These are phyloP conservation scores for Hypoxylon sp. DNA, from an alignment of 2,329 filamentous ascomycete genomes.

Conservation along the genomic window DNA sequence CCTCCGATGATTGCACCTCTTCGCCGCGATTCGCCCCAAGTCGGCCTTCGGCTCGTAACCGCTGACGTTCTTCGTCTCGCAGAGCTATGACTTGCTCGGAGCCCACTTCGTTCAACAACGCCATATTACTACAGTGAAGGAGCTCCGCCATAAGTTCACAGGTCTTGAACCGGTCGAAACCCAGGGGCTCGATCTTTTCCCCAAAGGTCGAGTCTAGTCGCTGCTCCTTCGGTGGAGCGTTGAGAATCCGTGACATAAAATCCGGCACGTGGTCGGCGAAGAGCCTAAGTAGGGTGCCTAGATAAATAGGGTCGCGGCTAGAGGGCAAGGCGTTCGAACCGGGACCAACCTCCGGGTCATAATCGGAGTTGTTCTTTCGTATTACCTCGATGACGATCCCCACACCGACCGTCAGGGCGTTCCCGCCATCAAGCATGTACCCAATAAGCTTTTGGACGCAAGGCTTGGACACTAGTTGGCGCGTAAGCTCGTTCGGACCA, in stretches of 20 bases:
- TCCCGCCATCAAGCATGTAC: conserved; percentile 94
- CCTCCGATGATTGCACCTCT: conserved; percentile 68
- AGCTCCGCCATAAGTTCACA: conserved; percentile 99
- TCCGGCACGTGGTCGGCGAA: conserved; percentile 94
- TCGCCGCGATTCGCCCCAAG: conserved; percentile 67
- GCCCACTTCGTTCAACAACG: conserved; percentile 89
- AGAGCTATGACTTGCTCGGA: conserved; percentile 87
- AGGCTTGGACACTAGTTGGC: conserved; percentile 88
- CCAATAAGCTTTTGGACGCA: conserved; percentile 88
- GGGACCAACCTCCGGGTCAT: conserved; percentile 90
- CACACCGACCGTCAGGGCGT: conserved; percentile 94
- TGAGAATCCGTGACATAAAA: conserved; percentile 92
- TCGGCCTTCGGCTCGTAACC: conserved; percentile 81
- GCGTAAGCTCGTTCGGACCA: conserved; percentile 95
- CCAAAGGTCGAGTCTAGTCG: conserved; percentile 90
- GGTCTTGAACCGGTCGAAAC: conserved; percentile 98
- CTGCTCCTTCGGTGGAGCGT: conserved; percentile 79
- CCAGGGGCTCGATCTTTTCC: conserved; percentile 89
- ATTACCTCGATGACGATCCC: conserved; percentile 99
- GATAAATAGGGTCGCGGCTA: conserved; percentile 92
- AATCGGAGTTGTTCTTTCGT: conserved; percentile 99
- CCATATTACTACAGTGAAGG: conserved; percentile 99
- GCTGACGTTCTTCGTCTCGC: conserved; percentile 85
- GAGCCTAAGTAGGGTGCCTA: conserved; percentile 88
- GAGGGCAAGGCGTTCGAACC: conserved; percentile 85